Percentiles rank a stretch among this genome's conserved stretches.
Conservation (phyloP, 2,329 filamentous ascomycete species). For the Grosmannia huntii region DNA sequence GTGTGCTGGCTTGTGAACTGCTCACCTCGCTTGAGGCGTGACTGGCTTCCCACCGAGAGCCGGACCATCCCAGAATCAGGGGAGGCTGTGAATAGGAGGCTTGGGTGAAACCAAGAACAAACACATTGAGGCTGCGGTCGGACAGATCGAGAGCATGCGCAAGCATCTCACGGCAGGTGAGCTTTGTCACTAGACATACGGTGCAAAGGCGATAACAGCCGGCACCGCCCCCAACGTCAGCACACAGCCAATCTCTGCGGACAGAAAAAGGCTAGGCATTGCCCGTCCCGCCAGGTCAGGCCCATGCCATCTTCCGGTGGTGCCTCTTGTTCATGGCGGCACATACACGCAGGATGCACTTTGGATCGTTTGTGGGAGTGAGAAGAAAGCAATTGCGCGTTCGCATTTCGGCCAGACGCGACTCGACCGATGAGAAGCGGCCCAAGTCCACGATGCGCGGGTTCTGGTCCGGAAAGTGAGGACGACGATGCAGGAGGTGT, state of each 20-base stretch:
- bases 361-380: neutral
- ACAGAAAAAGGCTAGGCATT: neutral
- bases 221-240: neutral
- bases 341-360: neutral
- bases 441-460: neutral
- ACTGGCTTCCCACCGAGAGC: neutral
- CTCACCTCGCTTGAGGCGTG: neutral
- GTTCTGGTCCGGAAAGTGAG: neutral
- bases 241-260: neutral
- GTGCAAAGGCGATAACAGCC: neutral
- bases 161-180: neutral
- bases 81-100: neutral
- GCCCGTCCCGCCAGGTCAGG: neutral
- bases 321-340: neutral
- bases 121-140: neutral
- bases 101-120: neutral
- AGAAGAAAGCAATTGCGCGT: neutral
- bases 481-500: neutral
- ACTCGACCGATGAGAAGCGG: neutral
- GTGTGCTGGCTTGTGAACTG: neutral
- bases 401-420: neutral
- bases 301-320: neutral
- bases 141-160: neutral
- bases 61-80: neutral
- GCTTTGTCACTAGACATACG: neutral